phyloP scores from a whole-genome alignment of 768 basidiomycete species.

The Thelephora aurantiotincta region DNA sequence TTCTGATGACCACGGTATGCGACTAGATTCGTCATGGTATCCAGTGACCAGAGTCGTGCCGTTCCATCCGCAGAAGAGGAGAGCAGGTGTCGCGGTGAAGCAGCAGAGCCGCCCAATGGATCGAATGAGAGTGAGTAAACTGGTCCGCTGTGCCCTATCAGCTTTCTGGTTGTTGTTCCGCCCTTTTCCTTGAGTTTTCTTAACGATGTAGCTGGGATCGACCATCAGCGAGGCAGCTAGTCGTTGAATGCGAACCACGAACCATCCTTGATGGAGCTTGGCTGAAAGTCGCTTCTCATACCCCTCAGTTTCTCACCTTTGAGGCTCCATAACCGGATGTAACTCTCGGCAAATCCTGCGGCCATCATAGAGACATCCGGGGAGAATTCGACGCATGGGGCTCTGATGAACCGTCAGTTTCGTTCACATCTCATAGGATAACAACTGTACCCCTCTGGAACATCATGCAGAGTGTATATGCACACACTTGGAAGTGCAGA shows the following conservation, averaged over 20 bases:
- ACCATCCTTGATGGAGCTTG: conserved; percentile 59
- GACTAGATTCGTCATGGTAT: conserved; percentile 87
- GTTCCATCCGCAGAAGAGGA: conserved; percentile 91
- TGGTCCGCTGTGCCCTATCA: conserved; percentile 93
- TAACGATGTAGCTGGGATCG: conserved; percentile 37
- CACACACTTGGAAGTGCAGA: conserved; percentile 85
- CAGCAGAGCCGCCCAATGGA: conserved; percentile 75
- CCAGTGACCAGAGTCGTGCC: conserved; percentile 85
- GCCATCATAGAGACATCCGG: conserved; percentile 86
- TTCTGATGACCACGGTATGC: conserved; percentile 94
- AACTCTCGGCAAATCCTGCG: conserved; percentile 90
- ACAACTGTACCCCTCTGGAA: conserved; percentile 67
- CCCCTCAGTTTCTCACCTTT: conserved; percentile 83
- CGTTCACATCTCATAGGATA: neutral
- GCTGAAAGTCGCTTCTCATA: conserved; percentile 59
- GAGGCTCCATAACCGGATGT: conserved; percentile 86
- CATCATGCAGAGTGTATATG: conserved; percentile 88
- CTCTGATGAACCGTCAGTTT: conserved; percentile 26
- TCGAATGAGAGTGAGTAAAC: conserved; percentile 94
- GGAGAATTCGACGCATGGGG: conserved; percentile 81
- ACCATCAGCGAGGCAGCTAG: neutral
- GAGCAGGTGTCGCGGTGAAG: conserved; percentile 74
- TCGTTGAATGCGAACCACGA: neutral
- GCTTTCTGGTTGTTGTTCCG: conserved; percentile 78
- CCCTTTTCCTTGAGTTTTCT: conserved; percentile 67